Conservation (phyloP, 306 rosid genomes). For the Dalbergia cultrata region DNA sequence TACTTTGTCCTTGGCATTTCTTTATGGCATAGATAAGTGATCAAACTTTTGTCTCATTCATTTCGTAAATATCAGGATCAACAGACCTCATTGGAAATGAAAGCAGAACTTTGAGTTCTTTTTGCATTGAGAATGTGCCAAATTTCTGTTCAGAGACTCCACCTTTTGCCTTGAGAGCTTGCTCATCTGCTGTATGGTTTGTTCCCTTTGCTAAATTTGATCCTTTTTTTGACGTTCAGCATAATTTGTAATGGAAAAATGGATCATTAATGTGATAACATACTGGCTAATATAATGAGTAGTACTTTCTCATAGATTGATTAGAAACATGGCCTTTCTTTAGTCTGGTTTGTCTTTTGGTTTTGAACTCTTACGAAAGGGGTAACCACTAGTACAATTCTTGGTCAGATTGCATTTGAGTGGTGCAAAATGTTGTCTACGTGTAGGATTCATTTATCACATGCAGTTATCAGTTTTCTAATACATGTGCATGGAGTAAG, state of each 20-base stretch:
- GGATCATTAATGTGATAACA: constrained; percentile 19
- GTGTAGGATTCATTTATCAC: constrained; percentile 7
- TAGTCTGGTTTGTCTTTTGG: neutral
- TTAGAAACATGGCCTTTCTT: neutral
- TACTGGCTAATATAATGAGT: constrained; percentile 14
- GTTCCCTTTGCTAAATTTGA: constrained; percentile 33
- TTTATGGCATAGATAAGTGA: constrained; percentile 5
- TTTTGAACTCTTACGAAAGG: constrained; percentile 1
- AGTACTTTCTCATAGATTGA: constrained; percentile 9
- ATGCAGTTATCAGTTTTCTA: neutral
- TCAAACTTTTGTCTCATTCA: constrained; percentile 29
- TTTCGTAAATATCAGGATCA: constrained; percentile 58
- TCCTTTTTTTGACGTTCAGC: neutral
- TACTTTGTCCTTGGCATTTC: constrained; percentile 22
- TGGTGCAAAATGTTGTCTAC: neutral
- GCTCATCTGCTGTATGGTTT: constrained; percentile 77
- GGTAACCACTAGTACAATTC: neutral
- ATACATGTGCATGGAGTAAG: constrained; percentile 1
- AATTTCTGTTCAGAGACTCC: constrained; percentile 46
- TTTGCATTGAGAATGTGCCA: constrained; percentile 49
- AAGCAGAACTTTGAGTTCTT: constrained; percentile 46
- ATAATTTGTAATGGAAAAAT: constrained; percentile 20
- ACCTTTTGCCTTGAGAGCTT: constrained; percentile 64
- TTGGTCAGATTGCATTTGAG: constrained; percentile 28
- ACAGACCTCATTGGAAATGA: constrained; percentile 53